Evolutionary conservation across 345 rosid genomes (phyloP), one percentile per base, ranked within the genome.

Genomic region (Syzygium grande): DNA sequence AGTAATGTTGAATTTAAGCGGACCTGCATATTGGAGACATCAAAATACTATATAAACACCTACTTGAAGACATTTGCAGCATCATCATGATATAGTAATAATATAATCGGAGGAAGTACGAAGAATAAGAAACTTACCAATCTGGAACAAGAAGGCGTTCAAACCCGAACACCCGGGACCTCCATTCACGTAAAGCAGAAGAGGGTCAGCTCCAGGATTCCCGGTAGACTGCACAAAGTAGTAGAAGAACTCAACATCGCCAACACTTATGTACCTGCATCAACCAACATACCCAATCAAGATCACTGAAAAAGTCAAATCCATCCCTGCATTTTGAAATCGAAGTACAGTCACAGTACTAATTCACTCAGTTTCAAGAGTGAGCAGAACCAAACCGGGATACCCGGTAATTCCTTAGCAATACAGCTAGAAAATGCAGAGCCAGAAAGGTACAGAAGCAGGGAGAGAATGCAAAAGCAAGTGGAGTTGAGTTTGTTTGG

Each of bases 21-120:
- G 92, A 3, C 92, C 92, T 91, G 49, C 49, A 68, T 34, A 68
- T 17, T 9, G 79, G 25, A 30, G 11, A 34, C 46, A 73, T 73
- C 43, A 19, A 9, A 29, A 34, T 34, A 68, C 80, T 9, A 2
- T 12, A 68, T 17, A 25, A 19, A 2, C 80, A 19, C 13, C 80
- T 19, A 34, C 49, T 34, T 19, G 25, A 34, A 17, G 41, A 65
- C 41, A 16, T 68, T 30, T 34, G 46, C 79, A 17, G 46, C 79
- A 0, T 16, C 46, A 21, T 34, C 17, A 34, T 0, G 1, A 68
- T 3, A 19, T 34, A 38, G 1, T 1, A 14, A 41, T 19, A 21
- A 9, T 13, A 34, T 34, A 4, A 34, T 22, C 21, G 4, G 25
- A 30, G 52, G 52, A 41, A 43, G 41, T 16, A 30, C 17, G 27